phyloP scores from a whole-genome alignment of 2,329 filamentous ascomycete species.

The Hymenoscyphus fraxineus region DNA sequence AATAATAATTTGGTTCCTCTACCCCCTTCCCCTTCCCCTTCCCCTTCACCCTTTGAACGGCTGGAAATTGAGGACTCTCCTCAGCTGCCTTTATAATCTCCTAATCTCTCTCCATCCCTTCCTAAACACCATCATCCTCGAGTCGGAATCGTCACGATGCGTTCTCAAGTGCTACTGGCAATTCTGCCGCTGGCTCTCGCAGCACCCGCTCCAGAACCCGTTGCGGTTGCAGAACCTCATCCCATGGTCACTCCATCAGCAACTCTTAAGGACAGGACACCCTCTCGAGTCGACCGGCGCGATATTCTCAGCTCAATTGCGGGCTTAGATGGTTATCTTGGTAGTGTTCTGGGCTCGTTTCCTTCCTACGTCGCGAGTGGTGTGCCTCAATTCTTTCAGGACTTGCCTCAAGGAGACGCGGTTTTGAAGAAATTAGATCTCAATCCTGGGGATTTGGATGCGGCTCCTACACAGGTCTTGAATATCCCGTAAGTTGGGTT shows the following conservation, averaged over 20 bases:
- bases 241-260: slow-evolving; percentile 48
- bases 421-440: slow-evolving; percentile 62
- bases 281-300: slow-evolving; percentile 39
- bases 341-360: slow-evolving; percentile 51
- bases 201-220: slow-evolving; percentile 26
- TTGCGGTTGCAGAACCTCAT: slow-evolving; percentile 31
- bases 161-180: slow-evolving; percentile 16
- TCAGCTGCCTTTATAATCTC: background rate
- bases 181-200: slow-evolving; percentile 27
- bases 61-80: background rate
- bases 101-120: background rate
- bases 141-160: background rate
- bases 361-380: slow-evolving; percentile 60
- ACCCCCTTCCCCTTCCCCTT: background rate
- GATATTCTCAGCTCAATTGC: slow-evolving; percentile 46
- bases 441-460: slow-evolving; percentile 53
- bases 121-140: background rate
- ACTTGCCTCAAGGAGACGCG: slow-evolving; percentile 57
- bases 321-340: slow-evolving; percentile 47
- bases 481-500: slow-evolving; percentile 55
- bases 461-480: slow-evolving; percentile 65
- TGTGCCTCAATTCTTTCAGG: slow-evolving; percentile 64
- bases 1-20: background rate
- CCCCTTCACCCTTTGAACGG: background rate
- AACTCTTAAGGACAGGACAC: slow-evolving; percentile 37